Base-by-base conservation (phyloP, 805 yeast genomes). In the Ascoidea tarda region DNA sequence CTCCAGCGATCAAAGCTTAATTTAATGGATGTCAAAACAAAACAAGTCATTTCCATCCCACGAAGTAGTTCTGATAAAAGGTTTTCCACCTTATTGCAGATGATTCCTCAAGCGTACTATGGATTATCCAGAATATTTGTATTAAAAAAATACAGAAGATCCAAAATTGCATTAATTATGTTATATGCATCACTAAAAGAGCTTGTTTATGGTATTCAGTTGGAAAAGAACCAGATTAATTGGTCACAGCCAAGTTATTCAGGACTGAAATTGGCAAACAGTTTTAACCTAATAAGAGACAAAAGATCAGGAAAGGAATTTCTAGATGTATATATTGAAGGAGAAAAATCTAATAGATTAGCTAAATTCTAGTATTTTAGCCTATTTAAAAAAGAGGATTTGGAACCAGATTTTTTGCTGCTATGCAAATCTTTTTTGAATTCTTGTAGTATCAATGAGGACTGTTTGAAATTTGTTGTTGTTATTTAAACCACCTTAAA, bases 161-260 rank as follows among this genome's bases (percentile, higher is more conserved):
- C 57, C 12, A 82, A 83, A 0, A 67, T 83, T 10, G 86, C 78
- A 0, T 58, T 65, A 5, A 61, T 59, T 47, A 59, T 84, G 49
- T 58, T 83, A 5, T 62, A 73, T 2, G 61, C 70, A 2, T 77
- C 79, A 0, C 63, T 72, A 51, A 60, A 60, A 1, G 58, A 76
- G 52, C 66, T 77, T 31, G 64, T 81, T 1, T 77, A 76, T 59
- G 87, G 87, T 0, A 60, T 74, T 52, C 50, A 31, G 0, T 57
- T 82, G 12, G 64, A 65, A 1, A 73, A 64, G 53, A 57, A 55
- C 14, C 73, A 77, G 54, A 62, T 84, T 16, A 85, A 81, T 0
- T 84, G 87, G 78, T 80, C 87, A 48, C 91, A 84, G 62, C 89
- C 90, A 0, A 79, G 85, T 54, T 76, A 71, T 50, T 71, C 74